These are phyloP conservation scores for Cercospora janseana DNA, from an alignment of 2,329 filamentous ascomycete species.

Conservation along the genomic window DNA sequence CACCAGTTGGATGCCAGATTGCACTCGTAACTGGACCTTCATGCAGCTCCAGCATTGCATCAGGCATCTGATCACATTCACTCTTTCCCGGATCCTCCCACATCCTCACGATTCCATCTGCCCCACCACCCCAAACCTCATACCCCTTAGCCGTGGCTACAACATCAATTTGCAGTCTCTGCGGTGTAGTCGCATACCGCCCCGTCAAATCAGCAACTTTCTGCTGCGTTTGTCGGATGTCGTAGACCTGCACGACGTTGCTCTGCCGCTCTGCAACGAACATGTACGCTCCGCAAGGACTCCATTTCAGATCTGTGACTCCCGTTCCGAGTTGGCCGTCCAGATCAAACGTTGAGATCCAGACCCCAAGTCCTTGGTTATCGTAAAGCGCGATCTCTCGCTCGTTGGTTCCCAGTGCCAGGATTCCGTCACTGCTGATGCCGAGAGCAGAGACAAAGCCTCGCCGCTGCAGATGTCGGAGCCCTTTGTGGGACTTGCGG, in stretches of 20 bases:
- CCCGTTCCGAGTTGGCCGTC: constrained; percentile 48
- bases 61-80: constrained; percentile 44
- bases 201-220: constrained; percentile 51
- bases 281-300: constrained; percentile 57
- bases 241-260: constrained; percentile 57
- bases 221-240: constrained; percentile 55
- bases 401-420: constrained; percentile 59
- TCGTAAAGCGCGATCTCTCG: constrained; percentile 58
- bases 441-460: constrained; percentile 56
- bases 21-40: constrained; percentile 49
- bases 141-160: constrained; percentile 41
- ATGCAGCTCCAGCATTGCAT: constrained; percentile 47
- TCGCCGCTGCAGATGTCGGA: constrained; percentile 53
- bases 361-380: constrained; percentile 48
- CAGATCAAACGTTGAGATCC: constrained; percentile 50
- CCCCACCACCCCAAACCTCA: constrained; percentile 60
- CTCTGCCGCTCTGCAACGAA: constrained; percentile 58
- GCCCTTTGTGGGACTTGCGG: constrained; percentile 33
- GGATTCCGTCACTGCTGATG: constrained; percentile 48
- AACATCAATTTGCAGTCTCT: constrained; percentile 58
- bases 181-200: constrained; percentile 49
- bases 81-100: constrained; percentile 49
- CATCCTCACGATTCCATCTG: constrained; percentile 50
- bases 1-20: constrained; percentile 48
- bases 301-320: constrained; percentile 58